Evolutionary conservation across 495 filamentous ascomycete genomes (phyloP), one percentile per base, ranked within the genome.

Genomic region (Aspergillus ellipticus): DNA sequence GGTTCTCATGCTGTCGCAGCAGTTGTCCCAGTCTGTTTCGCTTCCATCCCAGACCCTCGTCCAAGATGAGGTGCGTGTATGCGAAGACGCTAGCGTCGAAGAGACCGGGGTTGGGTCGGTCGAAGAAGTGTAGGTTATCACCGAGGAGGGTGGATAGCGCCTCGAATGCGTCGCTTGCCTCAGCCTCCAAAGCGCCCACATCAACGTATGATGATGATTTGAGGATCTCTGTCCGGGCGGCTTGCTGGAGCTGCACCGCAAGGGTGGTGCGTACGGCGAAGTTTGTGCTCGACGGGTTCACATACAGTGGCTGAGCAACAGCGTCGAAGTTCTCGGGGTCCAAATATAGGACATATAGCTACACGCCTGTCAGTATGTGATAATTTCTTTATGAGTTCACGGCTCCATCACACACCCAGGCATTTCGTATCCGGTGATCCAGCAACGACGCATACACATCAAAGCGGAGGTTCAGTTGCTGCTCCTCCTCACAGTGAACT

Each of bases 11-110:
- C 58, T 68, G 68, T 54, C 58, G 58, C 62, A 84, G 60, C 49
- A 72, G 54, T 51, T 71, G 66, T 20, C 49, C 67, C 53, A 82
- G 54, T 35, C 72, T 58, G 45, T 74, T 75, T 28, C 76, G 73
- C 56, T 74, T 78, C 88, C 86, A 90, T 4, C 71, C 79, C 60
- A 87, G 66, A 3, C 57, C 61, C 8, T 81, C 73, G 58, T 87
- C 81, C 56, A 95, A 65, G 28, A 97, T 78, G 17, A 96, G 66
- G 67, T 93, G 81, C n/a, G 89, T 91, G 70, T 96, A 98, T 21
- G 89, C 86, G 74, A 96, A 97, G 20, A 97, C 83, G 53, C 79
- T 83, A 22, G 92, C 90, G 70, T 98, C 94, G 60, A 98, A 90
- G 11, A 92, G 62, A 0, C 84, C 82, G 2, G 94, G 90, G 22